Evolutionary conservation across 2,329 filamentous ascomycete genomes (phyloP).

Genomic region (Fonsecaea multimorphosa): DNA sequence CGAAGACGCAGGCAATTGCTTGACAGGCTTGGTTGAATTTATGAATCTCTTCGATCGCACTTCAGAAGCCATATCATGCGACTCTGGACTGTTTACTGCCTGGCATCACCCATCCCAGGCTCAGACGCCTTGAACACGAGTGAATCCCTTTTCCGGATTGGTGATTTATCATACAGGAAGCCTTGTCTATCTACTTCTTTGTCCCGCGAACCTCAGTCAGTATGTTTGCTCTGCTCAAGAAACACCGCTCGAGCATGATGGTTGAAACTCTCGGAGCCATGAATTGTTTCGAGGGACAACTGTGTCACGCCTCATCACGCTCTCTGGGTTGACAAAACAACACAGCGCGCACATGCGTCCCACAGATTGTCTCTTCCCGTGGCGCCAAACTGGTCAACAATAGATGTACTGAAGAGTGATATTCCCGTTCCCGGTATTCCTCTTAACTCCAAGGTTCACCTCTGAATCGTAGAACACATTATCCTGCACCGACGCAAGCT

Average conservation of each 20-base stretch:
- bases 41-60: not conserved
- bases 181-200: not conserved
- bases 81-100: not conserved
- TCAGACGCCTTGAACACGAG: not conserved
- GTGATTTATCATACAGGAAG: not conserved
- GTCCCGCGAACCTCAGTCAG: not conserved
- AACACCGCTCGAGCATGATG: not conserved
- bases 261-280: not conserved
- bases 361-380: not conserved
- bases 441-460: conserved; percentile 23
- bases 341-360: not conserved
- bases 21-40: conserved; percentile 68
- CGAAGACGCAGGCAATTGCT: conserved; percentile 80
- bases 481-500: conserved; percentile 18
- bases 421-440: conserved; percentile 11
- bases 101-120: not conserved
- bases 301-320: not conserved
- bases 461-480: conserved; percentile 19
- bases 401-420: conserved; percentile 26
- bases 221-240: not conserved
- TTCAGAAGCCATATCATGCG: not conserved
- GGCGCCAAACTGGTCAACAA: conserved; percentile 14
- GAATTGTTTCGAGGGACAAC: not conserved
- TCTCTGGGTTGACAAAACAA: not conserved
- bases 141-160: not conserved